A percentile compares a stretch with the other conserved stretches of the same genome.
These are phyloP conservation scores for Phytophthora fragariaefolia DNA, from an alignment of 352 stramenopile genomes.

Conservation along the genomic window DNA sequence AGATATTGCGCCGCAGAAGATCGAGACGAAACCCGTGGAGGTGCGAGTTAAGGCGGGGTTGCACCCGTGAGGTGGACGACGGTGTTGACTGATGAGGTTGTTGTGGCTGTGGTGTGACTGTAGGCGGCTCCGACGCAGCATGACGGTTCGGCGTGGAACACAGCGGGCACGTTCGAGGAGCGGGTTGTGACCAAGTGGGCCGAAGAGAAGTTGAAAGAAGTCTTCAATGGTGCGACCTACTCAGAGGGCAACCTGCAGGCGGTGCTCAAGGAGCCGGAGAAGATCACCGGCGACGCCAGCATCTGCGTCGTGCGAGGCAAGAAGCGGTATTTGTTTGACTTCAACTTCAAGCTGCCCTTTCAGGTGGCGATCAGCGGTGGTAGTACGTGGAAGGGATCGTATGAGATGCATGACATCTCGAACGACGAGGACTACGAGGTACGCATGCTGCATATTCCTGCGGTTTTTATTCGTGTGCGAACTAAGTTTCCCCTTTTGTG, in stretches of 20 bases:
- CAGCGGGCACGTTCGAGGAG: constrained; percentile 92
- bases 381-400: constrained; percentile 64
- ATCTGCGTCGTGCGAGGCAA: constrained; percentile 90
- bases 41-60: constrained; percentile 24
- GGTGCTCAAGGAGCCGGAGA: constrained; percentile 68
- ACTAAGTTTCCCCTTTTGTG: background rate
- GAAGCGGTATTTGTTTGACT: constrained; percentile 91
- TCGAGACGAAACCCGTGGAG: constrained; percentile 49
- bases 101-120: constrained; percentile 3
- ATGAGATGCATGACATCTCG: constrained; percentile 85
- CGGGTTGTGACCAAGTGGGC: constrained; percentile 89
- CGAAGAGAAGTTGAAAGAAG: constrained; percentile 65
- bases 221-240: constrained; percentile 56
- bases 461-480: background rate
- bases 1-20: constrained; percentile 93
- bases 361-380: constrained; percentile 63
- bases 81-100: background rate
- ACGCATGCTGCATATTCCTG: constrained; percentile 13
- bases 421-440: constrained; percentile 91
- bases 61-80: too few species aligned
- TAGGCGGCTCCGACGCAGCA: constrained; percentile 43
- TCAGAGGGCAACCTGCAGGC: constrained; percentile 48
- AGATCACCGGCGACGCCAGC: constrained; percentile 85
- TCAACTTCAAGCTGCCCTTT: constrained; percentile 78
- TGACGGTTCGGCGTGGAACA: constrained; percentile 92